Evolutionary conservation across 2,329 filamentous ascomycete species (phyloP), one percentile per base, ranked within the genome.

Genomic region (Sporothrix curviconia): DNA sequence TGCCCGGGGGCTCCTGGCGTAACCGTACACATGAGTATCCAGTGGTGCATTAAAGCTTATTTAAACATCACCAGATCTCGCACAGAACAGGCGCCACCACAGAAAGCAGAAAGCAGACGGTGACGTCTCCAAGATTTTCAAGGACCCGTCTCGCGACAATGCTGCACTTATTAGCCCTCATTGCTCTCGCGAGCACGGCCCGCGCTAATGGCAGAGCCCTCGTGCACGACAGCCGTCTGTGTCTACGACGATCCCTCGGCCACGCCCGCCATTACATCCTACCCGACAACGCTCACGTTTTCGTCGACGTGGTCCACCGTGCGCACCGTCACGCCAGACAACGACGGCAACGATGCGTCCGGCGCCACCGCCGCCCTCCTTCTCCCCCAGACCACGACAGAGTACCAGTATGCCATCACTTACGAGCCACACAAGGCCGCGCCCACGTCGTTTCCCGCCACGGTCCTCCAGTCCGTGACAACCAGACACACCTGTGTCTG

Each of bases 201-300:
- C 22, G 8, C 19, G 34, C n/a, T n/a, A 42, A 56, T 56, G 32
- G 54, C 43, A 11, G 43, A 50, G 43, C 54, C 54, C 5, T 50
- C 54, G 11, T 56, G 54, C 54, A 56, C 54, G 7, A 49, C 54
- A 22, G 54, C 43, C 15, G 17, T 12, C 1, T 56, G 54, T n/a
- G 54, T 40, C 15, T 56, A 49, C 11, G 54, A 49, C 54, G 7
- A 49, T 24, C 54, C 24, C 3, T 19, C 42, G 1, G 53, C 36
- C n/a, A 56, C 43, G 32, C 53, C 53, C 19, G n/a, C 42, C 42
- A 32, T 56, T 22, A 56, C 53, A 15, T 28, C 42, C 8, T 49
- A 56, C 32, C 53, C 53, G 42, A 56, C 53, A n/a, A 55, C 52
- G n/a, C 52, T 55, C 2, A 55, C 52, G 1, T 55, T 55, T 14